Conservation (phyloP, 2,329 filamentous ascomycete species). For the Colletotrichum agaves region DNA sequence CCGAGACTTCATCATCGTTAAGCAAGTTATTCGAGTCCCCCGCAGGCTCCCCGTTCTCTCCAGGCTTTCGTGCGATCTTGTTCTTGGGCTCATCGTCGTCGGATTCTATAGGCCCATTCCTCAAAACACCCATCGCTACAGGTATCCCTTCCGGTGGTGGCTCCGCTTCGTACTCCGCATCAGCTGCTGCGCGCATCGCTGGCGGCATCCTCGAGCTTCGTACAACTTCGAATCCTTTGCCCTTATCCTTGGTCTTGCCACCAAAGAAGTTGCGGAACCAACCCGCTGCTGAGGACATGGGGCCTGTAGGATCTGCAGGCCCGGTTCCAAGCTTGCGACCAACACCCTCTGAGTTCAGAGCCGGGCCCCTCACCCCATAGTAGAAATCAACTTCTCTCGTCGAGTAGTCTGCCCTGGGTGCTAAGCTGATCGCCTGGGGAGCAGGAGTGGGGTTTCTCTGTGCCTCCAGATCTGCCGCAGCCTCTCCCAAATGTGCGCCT, state of each 20-base stretch:
- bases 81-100: slow-evolving; percentile 63
- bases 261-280: slow-evolving; percentile 87
- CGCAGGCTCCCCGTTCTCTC: slow-evolving; percentile 24
- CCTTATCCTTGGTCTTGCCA: slow-evolving; percentile 91
- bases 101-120: slow-evolving; percentile 71
- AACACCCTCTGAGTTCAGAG: slow-evolving; percentile 82
- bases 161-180: slow-evolving; percentile 69
- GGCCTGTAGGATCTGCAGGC: slow-evolving; percentile 92
- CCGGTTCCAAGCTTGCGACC: slow-evolving; percentile 91
- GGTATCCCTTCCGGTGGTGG: slow-evolving; percentile 74
- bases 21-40: slow-evolving; percentile 50
- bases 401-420: slow-evolving; percentile 83
- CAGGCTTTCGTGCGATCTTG: slow-evolving; percentile 41
- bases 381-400: slow-evolving; percentile 97
- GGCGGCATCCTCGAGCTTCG: slow-evolving; percentile 88
- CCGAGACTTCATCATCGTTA: slow-evolving; percentile 58
- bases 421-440: slow-evolving; percentile 55
- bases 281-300: slow-evolving; percentile 86
- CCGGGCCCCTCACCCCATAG: slow-evolving; percentile 90
- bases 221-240: slow-evolving; percentile 97
- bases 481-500: slow-evolving; percentile 48
- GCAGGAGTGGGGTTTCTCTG: slow-evolving; percentile 58
- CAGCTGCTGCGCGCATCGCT: slow-evolving; percentile 69
- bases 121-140: slow-evolving; percentile 69
- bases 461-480: slow-evolving; percentile 50